Base-by-base conservation (phyloP, 495 filamentous ascomycete species). In the Neurospora sp. region DNA sequence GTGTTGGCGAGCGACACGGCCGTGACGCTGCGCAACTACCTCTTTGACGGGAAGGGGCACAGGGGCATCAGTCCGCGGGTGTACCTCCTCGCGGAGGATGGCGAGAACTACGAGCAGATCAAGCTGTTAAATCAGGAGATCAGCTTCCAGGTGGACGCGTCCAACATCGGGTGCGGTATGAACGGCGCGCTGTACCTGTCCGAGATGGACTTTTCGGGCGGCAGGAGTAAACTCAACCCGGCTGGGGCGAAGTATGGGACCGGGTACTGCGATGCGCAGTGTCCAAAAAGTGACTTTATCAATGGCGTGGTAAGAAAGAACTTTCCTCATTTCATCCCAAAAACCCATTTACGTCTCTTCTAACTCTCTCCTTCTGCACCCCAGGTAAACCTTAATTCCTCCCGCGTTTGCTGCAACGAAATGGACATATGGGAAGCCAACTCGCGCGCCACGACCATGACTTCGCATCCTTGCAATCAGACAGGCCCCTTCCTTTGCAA, bases 221-320 rank as follows among this genome's bases (percentile, higher is more conserved):
- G 89, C 37, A 79, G 85, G 73, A 84, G 81, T 76, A 77, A 81
- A 16, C 77, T 87, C 40, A 92, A 91, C 80, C 82, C 86, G 37
- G 89, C 87, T 5, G 89, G 90, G 39, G 88, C 89, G 14, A 78
- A 83, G 16, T 92, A 91, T 79, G 90, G 90, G 16, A 89, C 89
- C 0, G 90, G 90, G 0, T 92, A 93, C 82, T 93, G 91, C 77
- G 90, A 92, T 76, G 86, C 89, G 8, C 90, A 92, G 75, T 92
- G 91, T 79, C 85, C 82, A 46, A 80, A 40, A 11, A 72, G 81
- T 20, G 78, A 86, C 14, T 91, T 87, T 77, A 85, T 90, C 71
- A 89, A 90, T 74, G 89, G 89, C 38, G 78, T 85, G 18, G 85
- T 86, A 73, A n/a, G n/a, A n/a, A n/a, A n/a, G n/a, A n/a, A n/a